Evolutionary conservation across 192 early-diverging fungal genomes (phyloP).

Genomic region (Coemansia sp.): DNA sequence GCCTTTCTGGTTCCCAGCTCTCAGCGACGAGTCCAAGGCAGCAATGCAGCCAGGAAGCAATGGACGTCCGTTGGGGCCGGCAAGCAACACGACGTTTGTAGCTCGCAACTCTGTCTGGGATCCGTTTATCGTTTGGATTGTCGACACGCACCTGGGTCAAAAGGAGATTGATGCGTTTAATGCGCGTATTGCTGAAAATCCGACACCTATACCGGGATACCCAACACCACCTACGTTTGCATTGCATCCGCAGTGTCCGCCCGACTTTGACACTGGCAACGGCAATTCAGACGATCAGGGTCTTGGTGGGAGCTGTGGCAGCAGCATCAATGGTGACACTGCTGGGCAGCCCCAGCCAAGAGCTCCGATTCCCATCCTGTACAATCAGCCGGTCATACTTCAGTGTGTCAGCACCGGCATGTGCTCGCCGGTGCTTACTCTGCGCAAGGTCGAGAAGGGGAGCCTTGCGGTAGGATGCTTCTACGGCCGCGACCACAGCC

Average conservation of each 20-base stretch:
- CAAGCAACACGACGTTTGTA: constrained; percentile 65
- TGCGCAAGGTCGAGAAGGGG: constrained; percentile 83
- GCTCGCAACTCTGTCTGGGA: constrained; percentile 80
- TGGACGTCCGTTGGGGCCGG: neutral
- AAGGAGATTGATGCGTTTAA: constrained; percentile 59
- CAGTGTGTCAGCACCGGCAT: constrained; percentile 86
- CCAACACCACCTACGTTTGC: constrained; percentile 78
- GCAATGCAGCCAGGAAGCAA: neutral
- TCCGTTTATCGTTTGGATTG: constrained; percentile 82
- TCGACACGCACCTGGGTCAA: constrained; percentile 61
- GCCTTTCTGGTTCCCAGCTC: constrained; percentile 53
- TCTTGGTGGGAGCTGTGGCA: constrained; percentile 1
- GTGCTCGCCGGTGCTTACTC: constrained; percentile 74
- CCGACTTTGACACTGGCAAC: constrained; percentile 32
- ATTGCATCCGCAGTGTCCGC: constrained; percentile 59
- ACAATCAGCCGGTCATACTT: constrained; percentile 85
- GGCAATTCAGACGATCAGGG: constrained; percentile 12
- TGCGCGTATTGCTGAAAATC: constrained; percentile 37
- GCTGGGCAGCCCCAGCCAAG: constrained; percentile 31
- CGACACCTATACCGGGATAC: constrained; percentile 58
- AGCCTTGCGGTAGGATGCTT: constrained; percentile 69
- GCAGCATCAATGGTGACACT: constrained; percentile 18
- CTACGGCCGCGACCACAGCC: constrained; percentile 40
- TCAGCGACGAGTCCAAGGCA: constrained; percentile 10
- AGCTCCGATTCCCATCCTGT: constrained; percentile 71